Base-by-base conservation (phyloP, 2,329 filamentous ascomycete genomes). In the Bipolaris cookei region DNA sequence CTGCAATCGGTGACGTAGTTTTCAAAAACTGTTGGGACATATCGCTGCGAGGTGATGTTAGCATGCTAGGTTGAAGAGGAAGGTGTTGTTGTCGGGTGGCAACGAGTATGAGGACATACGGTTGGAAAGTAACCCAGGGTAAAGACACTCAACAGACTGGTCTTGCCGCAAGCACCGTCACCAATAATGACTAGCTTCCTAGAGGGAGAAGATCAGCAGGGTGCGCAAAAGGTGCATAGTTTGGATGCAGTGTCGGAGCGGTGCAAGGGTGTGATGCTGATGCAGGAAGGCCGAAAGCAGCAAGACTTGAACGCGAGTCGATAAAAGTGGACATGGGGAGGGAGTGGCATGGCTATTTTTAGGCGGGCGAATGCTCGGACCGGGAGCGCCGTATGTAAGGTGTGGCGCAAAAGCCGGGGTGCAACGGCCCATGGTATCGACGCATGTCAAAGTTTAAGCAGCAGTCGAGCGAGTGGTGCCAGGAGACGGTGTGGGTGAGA, bases 1-100 rank as follows among this genome's bases (percentile, higher is more conserved):
- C 94, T 86, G 79, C 95, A 99, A 80, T 99, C 95, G 68, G 95
- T 99, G 64, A 99, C 95, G 74, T 99, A 99, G 81, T 99, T 99
- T 76, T 99, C 95, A 78, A 99, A 99, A 35, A 99, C 95, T 44
- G 95, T 99, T 1, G 95, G 95, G 34, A 77, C 74, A 58, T 76
- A 76, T 59, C 74, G 74, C 74, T 76, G 50, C 38, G 7, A 64
- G 23, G 41, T 18, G 20, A 47, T 44, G 60, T 75, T 65, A 72
- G 68, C 48, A 70, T 65, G 61, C 49, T 56, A 61, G 4, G 16
- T 23, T 20, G 41, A 21, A 25, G 21, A 43, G 21, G 39, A 16
- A 43, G 39, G 39, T 59, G 25, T 48, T 42, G 51, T 50, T 25
- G 23, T 10, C 28, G 10, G 10, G 30, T 48, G 52, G 86, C 92